phyloP scores from a whole-genome alignment of 305 asterid genomes.

The Lippia alba region DNA sequence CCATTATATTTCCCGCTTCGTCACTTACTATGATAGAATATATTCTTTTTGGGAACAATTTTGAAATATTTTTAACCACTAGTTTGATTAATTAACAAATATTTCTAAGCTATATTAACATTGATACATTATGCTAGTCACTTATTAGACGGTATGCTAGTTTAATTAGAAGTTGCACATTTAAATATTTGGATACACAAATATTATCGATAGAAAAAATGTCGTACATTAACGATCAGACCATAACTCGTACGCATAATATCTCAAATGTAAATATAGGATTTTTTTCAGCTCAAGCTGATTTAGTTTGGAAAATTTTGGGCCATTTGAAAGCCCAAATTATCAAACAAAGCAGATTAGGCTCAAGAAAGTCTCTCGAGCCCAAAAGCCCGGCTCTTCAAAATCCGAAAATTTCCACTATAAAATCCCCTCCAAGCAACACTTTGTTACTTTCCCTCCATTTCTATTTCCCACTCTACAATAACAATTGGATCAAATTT shows the following conservation, averaged over 20 bases:
- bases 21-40: too few species aligned
- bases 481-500: background rate
- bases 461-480: constrained; percentile 28
- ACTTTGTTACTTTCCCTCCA: constrained; percentile 35
- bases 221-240: too few species aligned
- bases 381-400: constrained; percentile 23
- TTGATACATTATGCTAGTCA: too few species aligned
- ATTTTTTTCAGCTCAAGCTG: too few species aligned
- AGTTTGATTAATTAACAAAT: background rate
- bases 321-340: background rate
- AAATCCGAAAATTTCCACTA: background rate
- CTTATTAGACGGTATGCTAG: too few species aligned
- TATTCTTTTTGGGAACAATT: background rate
- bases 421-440: constrained; percentile 22
- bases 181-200: too few species aligned
- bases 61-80: background rate
- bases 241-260: too few species aligned
- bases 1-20: too few species aligned
- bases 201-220: too few species aligned
- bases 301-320: background rate
- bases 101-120: too few species aligned
- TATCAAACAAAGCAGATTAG: background rate
- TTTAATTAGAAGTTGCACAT: too few species aligned
- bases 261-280: too few species aligned
- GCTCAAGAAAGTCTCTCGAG: constrained; percentile 12